Conservation (phyloP, 148 eudicot genomes). For the Rhododendron kiyosumense region DNA sequence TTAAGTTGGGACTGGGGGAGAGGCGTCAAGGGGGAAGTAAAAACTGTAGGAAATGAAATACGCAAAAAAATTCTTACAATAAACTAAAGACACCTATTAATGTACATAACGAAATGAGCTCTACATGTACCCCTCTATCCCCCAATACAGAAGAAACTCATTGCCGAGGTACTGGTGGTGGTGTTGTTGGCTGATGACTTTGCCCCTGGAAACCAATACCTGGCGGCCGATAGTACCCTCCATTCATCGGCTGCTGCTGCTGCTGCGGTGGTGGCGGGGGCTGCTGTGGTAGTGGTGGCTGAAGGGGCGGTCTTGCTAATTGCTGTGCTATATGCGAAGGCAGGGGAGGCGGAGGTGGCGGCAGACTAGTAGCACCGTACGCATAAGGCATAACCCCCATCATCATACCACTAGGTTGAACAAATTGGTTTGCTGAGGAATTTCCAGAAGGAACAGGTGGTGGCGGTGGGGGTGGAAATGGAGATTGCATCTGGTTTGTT, state of each 20-base stretch:
- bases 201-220: conserved; percentile 74
- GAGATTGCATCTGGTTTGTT: conserved; percentile 27
- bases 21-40: not conserved
- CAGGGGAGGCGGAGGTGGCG: conserved; percentile 59
- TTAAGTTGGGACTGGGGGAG: not conserved
- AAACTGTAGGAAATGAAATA: not conserved
- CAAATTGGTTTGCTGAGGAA: conserved; percentile 48
- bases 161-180: conserved; percentile 75
- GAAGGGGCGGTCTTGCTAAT: conserved; percentile 44
- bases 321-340: conserved; percentile 50
- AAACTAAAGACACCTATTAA: conserved; percentile 14
- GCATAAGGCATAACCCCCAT: conserved; percentile 57
- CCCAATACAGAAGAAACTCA: conserved; percentile 15
- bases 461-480: conserved; percentile 48
- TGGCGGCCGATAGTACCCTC: conserved; percentile 65
- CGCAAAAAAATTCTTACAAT: not conserved
- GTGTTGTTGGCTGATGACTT: conserved; percentile 60
- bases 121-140: not conserved
- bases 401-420: conserved; percentile 53
- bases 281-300: conserved; percentile 32
- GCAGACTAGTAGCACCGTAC: conserved; percentile 41
- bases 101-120: conserved; percentile 12
- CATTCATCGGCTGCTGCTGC: conserved; percentile 35
- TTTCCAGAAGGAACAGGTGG: conserved; percentile 29
- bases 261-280: conserved; percentile 20